Percentiles rank a stretch among this genome's conserved stretches.
These are phyloP conservation scores for Cavenderia fasciculata DNA, from an alignment of 78 protist species.

Conservation along the genomic window DNA sequence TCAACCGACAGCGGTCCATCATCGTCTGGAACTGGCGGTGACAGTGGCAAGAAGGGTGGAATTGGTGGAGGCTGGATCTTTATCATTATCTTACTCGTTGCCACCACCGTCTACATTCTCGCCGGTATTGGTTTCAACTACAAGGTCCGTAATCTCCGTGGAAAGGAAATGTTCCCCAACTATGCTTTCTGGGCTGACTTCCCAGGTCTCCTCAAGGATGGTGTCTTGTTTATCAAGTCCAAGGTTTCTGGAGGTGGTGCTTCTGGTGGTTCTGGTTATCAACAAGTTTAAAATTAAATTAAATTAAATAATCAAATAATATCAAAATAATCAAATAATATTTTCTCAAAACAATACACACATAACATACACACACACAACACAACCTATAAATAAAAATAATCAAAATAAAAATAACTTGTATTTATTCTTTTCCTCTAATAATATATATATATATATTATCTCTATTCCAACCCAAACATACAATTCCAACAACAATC, in stretches of 20 bases:
- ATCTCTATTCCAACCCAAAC: too few relatives aligned
- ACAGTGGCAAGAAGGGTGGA: constrained; percentile 11
- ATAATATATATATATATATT: too few relatives aligned
- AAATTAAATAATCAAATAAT: too few relatives aligned
- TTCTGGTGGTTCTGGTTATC: background rate
- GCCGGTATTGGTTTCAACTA: constrained; percentile 16
- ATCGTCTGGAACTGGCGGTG: too few relatives aligned
- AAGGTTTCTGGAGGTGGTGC: constrained; percentile 3
- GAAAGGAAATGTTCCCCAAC: constrained; percentile 30
- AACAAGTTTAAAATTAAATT: constrained; percentile 27
- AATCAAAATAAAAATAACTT: too few relatives aligned
- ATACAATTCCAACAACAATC: too few relatives aligned
- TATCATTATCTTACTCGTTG: background rate
- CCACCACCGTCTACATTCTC: constrained; percentile 4
- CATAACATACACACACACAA: too few relatives aligned
- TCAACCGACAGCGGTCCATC: too few relatives aligned
- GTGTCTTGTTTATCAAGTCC: constrained; percentile 13
- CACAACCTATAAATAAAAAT: too few relatives aligned
- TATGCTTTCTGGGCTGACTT: constrained; percentile 4
- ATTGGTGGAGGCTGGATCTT: constrained; percentile 45
- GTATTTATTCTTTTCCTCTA: too few relatives aligned
- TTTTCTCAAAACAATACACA: too few relatives aligned
- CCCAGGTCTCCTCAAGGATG: constrained; percentile 19
- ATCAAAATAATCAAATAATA: too few relatives aligned
- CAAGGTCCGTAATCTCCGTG: constrained; percentile 3